These are phyloP conservation scores for Taphrina populina DNA, from an alignment of 1,139 yeast genomes.

Conservation along the genomic window DNA sequence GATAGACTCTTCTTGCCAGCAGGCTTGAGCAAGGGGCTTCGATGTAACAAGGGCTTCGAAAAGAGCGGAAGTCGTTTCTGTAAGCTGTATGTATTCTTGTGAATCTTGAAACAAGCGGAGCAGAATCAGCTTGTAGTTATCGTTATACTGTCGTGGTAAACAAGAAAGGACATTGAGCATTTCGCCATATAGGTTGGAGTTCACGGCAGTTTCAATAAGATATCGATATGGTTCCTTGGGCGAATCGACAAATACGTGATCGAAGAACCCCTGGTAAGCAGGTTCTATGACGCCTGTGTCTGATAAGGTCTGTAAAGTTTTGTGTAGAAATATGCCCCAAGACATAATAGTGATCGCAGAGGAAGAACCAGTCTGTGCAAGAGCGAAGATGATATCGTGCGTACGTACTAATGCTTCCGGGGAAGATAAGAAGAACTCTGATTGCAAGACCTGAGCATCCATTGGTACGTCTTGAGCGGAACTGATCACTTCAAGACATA, in stretches of 20 bases:
- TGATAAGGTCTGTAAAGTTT: neutral
- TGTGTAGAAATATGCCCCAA: slow-evolving; percentile 30
- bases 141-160: neutral
- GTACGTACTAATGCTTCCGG: slow-evolving; percentile 4
- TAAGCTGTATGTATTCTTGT: slow-evolving; percentile 7
- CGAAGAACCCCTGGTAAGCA: slow-evolving; percentile 10
- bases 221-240: slow-evolving; percentile 17
- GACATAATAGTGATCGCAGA: slow-evolving; percentile 11
- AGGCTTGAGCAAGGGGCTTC: slow-evolving; percentile 11
- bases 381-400: slow-evolving; percentile 3
- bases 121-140: slow-evolving; percentile 7
- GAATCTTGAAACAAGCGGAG: slow-evolving; percentile 14
- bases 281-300: slow-evolving; percentile 5
- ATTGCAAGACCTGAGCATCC: slow-evolving; percentile 1
- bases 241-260: slow-evolving; percentile 2
- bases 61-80: slow-evolving; percentile 5
- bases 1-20: slow-evolving; percentile 9
- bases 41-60: slow-evolving; percentile 9
- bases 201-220: slow-evolving; percentile 21
- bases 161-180: neutral
- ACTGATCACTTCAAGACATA: slow-evolving; percentile 17
- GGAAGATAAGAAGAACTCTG: slow-evolving; percentile 11
- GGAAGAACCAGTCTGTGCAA: neutral
- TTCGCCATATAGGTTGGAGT: slow-evolving; percentile 1
- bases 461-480: slow-evolving; percentile 16